These are phyloP conservation scores for Lactifluus pinguis DNA, from an alignment of 768 basidiomycete species.

Conservation along the genomic window DNA sequence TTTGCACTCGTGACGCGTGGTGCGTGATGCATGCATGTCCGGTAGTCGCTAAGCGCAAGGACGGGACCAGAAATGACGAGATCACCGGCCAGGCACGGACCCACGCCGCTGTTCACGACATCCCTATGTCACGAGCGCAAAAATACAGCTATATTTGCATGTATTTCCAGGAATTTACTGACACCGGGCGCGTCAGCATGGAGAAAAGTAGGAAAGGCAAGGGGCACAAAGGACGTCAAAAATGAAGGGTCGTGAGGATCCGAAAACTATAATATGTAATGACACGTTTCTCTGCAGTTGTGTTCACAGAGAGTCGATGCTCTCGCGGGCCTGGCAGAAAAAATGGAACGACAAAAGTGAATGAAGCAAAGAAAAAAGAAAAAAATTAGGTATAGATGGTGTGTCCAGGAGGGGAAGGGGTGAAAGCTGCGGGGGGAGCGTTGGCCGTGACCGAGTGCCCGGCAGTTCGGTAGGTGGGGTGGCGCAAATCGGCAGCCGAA, in stretches of 20 bases:
- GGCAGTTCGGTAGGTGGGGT: slow-evolving; percentile 6
- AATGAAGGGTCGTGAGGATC: not conserved
- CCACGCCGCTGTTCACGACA: not conserved
- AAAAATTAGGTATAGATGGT: not conserved
- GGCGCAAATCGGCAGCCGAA: slow-evolving; percentile 8
- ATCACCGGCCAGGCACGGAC: slow-evolving; percentile 4
- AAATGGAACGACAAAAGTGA: not conserved
- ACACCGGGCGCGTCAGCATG: slow-evolving; percentile 10
- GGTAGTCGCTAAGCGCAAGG: not conserved
- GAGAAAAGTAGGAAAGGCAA: not conserved
- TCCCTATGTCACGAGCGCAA: slow-evolving; percentile 14
- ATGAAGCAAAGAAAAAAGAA: not conserved
- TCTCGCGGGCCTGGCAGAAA: not conserved
- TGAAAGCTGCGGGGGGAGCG: not conserved
- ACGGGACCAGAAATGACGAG: not conserved
- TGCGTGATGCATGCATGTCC: not conserved
- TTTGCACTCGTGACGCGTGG: not conserved
- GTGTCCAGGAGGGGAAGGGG: not conserved
- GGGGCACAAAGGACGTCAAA: not conserved
- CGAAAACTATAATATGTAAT: not conserved
- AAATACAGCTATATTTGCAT: slow-evolving; percentile 7
- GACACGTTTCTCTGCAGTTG: not conserved
- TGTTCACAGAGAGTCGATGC: not conserved
- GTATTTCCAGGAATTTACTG: slow-evolving; percentile 4
- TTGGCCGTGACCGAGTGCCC: not conserved